Base-by-base conservation (phyloP, 2,329 filamentous ascomycete genomes). In the Neofusicoccum kwambonambiense region DNA sequence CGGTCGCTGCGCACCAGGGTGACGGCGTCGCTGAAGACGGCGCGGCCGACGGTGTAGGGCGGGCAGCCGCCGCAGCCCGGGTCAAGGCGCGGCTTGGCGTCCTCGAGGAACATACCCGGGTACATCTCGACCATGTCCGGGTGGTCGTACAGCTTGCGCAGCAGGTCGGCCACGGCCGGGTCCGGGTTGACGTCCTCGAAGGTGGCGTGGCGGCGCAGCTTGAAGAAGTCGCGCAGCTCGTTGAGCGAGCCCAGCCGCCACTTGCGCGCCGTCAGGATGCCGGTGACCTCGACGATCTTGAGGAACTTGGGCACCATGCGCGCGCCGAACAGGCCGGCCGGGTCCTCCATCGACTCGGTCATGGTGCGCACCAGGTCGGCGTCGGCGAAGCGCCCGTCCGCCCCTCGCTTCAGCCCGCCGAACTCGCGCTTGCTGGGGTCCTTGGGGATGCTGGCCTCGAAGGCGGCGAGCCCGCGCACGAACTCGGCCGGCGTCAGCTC, bases 71-170 rank as follows among this genome's bases (percentile, higher is more conserved):
- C 84, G 61, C 80, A 82, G 2, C 85, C 85, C 0, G 86, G 80
- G 49, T 79, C 74, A 64, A 82, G 81, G 0, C 78, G 77, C 0
- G 80, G 78, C 71, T 87, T 87, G 35, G 79, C 77, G 61, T 86
- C 82, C 71, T 89, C 86, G n/a, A 84, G 78, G 67, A 90, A 83
- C 1, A 91, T 76, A 9, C 89, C 89, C 0, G 89, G 88, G 70
- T 91, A 91, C 5, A 91, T 79, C 71, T 91, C 89, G 12, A 91
- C 86, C 72, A 84, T 85, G 68, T 90, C 88, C 0, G 87, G 87
- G 54, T 87, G 81, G 22, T 83, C 81, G 74, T 90, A 90, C 12
- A 90, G 77, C 68, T 85, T 80, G 66, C 85, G 82, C 3, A 90
- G 79, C 7, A 81, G 77, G 34, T 82, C 77, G 1, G 83, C 82